Percentiles rank a stretch among this genome's conserved stretches.
Evolutionary conservation across 495 filamentous ascomycete species (phyloP).

Genomic region (Aspergillus affinis): DNA sequence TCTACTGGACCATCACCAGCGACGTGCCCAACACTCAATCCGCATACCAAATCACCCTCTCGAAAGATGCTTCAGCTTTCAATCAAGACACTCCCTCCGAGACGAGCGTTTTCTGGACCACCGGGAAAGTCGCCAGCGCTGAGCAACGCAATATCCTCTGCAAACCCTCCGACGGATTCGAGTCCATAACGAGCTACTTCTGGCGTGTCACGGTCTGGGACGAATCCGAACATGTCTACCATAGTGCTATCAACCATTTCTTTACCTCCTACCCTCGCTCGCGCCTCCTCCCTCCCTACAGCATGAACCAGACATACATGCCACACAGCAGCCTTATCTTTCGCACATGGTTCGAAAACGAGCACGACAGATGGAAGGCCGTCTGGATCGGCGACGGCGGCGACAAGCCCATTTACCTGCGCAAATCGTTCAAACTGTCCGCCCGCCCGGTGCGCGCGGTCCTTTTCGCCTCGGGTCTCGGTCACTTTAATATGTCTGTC

Average conservation of each 20-base stretch:
- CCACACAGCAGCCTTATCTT: constrained; percentile 31
- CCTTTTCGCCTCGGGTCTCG: constrained; percentile 29
- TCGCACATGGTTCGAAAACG: constrained; percentile 32
- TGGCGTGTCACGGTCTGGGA: constrained; percentile 28
- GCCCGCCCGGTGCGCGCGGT: constrained; percentile 16
- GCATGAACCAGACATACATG: constrained; percentile 36
- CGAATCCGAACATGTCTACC: constrained; percentile 9
- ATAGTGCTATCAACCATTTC: constrained; percentile 24
- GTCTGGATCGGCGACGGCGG: constrained; percentile 33
- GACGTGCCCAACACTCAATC: constrained; percentile 11
- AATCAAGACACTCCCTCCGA: not conserved
- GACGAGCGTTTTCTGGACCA: constrained; percentile 20
- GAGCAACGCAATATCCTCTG: constrained; percentile 30
- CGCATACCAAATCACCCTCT: constrained; percentile 26
- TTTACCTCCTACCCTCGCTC: constrained; percentile 25
- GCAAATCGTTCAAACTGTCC: constrained; percentile 12
- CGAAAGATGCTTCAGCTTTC: constrained; percentile 8
- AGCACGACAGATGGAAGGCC: constrained; percentile 29
- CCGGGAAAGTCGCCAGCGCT: constrained; percentile 24
- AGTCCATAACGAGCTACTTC: constrained; percentile 25
- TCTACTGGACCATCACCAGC: constrained; percentile 24
- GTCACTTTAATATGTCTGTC: constrained; percentile 30
- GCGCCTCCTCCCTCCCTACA: constrained; percentile 27
- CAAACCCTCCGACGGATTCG: constrained; percentile 22
- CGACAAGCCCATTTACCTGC: constrained; percentile 31